Conservation (phyloP, 108 stramenopile genomes). For the Schizochytrium sp. region DNA sequence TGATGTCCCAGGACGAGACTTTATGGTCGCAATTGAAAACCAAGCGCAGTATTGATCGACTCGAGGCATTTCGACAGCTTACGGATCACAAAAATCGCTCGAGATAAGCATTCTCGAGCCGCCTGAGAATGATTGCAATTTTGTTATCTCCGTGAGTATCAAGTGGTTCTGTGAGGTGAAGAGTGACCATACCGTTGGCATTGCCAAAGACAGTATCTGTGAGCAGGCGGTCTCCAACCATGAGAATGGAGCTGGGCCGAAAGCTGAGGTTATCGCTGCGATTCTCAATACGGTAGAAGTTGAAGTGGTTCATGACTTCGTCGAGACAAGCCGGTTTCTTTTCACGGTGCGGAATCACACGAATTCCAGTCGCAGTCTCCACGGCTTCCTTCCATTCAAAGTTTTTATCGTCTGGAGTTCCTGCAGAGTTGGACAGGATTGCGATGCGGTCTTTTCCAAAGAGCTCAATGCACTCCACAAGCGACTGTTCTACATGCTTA, state of each 20-base stretch:
- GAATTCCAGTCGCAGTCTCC: conserved; percentile 65
- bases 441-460: conserved; percentile 63
- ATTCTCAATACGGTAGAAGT: neutral
- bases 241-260: conserved; percentile 61
- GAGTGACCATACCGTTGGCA: conserved; percentile 69
- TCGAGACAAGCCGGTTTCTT: conserved; percentile 69
- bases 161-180: conserved; percentile 62
- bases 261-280: neutral
- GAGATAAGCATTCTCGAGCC: conserved; percentile 1
- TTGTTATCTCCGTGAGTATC: neutral
- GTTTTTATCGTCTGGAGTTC: conserved; percentile 66
- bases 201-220: conserved; percentile 73
- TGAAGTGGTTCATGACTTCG: conserved; percentile 70
- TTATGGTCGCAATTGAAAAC: neutral
- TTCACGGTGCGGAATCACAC: conserved; percentile 67
- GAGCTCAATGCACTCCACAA: conserved; percentile 53
- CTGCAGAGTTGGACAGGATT: conserved; percentile 72
- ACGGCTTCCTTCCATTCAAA: conserved; percentile 61
- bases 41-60: neutral
- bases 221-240: conserved; percentile 72
- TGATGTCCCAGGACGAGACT: neutral
- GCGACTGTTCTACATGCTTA: neutral
- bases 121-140: neutral
- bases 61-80: neutral
- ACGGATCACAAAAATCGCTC: neutral